phyloP scores from a whole-genome alignment of 768 basidiomycete genomes.

The Mycena latifolia region DNA sequence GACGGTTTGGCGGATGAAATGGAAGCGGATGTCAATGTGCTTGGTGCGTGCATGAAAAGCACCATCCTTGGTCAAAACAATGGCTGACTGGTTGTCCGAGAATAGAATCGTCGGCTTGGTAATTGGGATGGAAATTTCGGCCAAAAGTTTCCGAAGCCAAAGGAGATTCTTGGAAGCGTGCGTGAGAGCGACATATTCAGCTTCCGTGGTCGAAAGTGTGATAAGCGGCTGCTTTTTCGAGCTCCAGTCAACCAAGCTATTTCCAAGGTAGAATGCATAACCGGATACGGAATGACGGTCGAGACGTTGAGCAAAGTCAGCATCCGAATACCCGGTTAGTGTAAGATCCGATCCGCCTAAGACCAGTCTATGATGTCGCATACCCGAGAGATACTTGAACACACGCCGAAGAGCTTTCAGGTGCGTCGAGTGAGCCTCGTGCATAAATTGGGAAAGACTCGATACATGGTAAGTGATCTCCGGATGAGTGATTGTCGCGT shows the following conservation, averaged over 20 bases:
- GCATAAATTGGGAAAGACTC: background rate
- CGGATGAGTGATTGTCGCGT: background rate
- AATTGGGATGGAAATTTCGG: background rate
- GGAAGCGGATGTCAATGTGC: background rate
- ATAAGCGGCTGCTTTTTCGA: background rate
- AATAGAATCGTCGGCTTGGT: background rate
- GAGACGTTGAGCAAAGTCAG: background rate
- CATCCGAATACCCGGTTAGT: slow-evolving; percentile 10
- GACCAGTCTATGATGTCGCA: slow-evolving; percentile 3
- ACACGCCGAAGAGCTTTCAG: background rate
- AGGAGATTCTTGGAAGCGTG: slow-evolving; percentile 4
- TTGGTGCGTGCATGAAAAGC: background rate
- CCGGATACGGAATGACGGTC: background rate
- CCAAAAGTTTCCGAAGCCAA: background rate
- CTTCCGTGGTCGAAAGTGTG: background rate
- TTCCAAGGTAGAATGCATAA: background rate
- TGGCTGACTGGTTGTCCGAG: background rate
- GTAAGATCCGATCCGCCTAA: slow-evolving; percentile 1
- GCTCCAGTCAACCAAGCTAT: background rate
- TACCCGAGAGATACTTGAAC: background rate
- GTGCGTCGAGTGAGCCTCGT: background rate
- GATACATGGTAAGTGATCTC: background rate
- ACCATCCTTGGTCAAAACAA: background rate
- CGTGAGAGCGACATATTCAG: background rate
- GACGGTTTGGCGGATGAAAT: background rate